Evolutionary conservation across 2,329 filamentous ascomycete genomes (phyloP).

Genomic region (Lachnellula willkommii): DNA sequence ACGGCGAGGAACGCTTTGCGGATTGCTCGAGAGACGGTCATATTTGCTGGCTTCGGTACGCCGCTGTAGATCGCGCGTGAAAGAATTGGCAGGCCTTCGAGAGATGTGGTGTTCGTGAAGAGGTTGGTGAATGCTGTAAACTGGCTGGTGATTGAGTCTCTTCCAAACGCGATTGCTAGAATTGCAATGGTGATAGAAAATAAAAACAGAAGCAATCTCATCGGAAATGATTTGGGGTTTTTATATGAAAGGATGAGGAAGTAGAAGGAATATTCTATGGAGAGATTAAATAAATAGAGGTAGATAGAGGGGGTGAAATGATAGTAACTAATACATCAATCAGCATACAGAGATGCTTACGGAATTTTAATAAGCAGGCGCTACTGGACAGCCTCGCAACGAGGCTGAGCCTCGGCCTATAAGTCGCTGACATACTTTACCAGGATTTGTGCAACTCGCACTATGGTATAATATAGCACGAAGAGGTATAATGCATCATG

Average conservation of each 20-base stretch:
- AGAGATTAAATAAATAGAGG: neutral
- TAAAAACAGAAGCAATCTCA: constrained; percentile 26
- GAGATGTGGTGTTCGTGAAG: constrained; percentile 13
- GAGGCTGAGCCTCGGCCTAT: too few species aligned
- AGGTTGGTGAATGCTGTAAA: constrained; percentile 16
- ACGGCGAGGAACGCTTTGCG: constrained; percentile 76
- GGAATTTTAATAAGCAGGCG: too few species aligned
- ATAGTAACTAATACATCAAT: constrained; percentile 6
- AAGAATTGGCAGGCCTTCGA: constrained; percentile 16
- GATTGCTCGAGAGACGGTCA: constrained; percentile 69
- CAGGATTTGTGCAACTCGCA: too few species aligned
- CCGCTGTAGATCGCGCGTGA: constrained; percentile 18
- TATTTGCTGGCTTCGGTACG: constrained; percentile 36
- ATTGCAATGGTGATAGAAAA: constrained; percentile 26
- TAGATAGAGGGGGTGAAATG: constrained; percentile 3
- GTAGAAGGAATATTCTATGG: constrained; percentile 18
- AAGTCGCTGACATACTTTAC: too few species aligned
- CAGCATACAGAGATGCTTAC: neutral
- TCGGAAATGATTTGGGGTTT: constrained; percentile 14
- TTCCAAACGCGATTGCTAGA: constrained; percentile 23
- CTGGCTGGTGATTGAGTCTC: constrained; percentile 18
- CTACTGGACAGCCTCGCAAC: too few species aligned
- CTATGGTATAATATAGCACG: too few species aligned
- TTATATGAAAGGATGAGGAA: constrained; percentile 19
- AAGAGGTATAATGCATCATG: too few species aligned